Evolutionary conservation across 2,329 filamentous ascomycete genomes (phyloP), one percentile per base, ranked within the genome.

Genomic region (Chaetomium olivaceum): DNA sequence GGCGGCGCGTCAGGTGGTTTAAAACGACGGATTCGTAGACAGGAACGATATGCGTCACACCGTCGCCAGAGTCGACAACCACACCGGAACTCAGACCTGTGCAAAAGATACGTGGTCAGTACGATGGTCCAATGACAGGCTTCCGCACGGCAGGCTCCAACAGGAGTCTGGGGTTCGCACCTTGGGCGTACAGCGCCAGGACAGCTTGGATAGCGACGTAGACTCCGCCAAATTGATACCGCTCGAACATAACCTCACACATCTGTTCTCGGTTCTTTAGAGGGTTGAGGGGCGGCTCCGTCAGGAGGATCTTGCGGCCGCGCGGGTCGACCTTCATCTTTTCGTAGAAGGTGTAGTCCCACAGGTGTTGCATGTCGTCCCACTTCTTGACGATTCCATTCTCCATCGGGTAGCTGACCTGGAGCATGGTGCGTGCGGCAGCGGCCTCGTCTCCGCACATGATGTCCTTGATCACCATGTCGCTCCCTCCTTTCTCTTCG

Each of bases 321-420:
- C 87, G 87, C 2, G 95, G 88, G 77, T 98, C 91, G 72, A 99
- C 84, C 79, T 93, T 88, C 87, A 99, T 91, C 87, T 98, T 98
- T 79, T 99, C 94, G 80, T 87, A 90, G 79, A 99, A 99, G 27
- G 95, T 99, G 79, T 96, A 98, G 81, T 99, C 94, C 95, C 95
- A 99, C 63, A 99, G 89, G 77, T 98, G 94, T 83, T 97, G 92
- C 95, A 99, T 99, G 79, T 99, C 95, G 73, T 99, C 95, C 95
- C 95, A 99, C 77, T 93, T 93, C 87, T 97, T 98, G 72, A 99
- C 93, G 75, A 99, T 98, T 74, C 95, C 95, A 78, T 99, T 99
- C 80, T 99, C 95, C 95, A 99, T 99, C 73, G 95, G 95, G 78
- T 99, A 99, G 79, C 91, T 96, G 76, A 99, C 96, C 80, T 99